phyloP scores from a whole-genome alignment of 805 yeast species.

The Lachancea meyersii region DNA sequence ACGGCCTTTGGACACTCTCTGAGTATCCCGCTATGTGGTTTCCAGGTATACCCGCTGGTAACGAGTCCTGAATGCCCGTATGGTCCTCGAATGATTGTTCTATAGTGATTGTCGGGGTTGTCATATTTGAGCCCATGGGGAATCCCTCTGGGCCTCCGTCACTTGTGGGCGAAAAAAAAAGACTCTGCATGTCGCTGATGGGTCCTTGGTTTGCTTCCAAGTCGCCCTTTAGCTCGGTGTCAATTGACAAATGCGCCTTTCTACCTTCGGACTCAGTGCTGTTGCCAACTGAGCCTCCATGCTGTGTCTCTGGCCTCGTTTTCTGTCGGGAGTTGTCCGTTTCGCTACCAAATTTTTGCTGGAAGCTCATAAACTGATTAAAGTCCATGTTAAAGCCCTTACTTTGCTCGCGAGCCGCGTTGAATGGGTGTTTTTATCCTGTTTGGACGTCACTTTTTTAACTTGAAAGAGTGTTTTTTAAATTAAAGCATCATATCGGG shows the following conservation, averaged over 20 bases:
- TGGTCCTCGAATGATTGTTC: constrained; percentile 1
- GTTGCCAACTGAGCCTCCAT: constrained; percentile 2
- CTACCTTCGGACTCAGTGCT: not conserved
- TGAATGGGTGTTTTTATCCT: not conserved
- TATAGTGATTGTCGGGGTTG: constrained; percentile 7
- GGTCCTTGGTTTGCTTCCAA: not conserved
- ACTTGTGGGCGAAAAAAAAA: constrained; percentile 6
- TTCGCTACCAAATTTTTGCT: constrained; percentile 1
- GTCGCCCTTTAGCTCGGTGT: not conserved
- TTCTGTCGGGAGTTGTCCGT: not conserved
- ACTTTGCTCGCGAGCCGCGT: not conserved
- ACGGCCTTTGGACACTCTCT: not conserved
- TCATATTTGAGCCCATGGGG: not conserved
- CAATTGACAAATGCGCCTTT: not conserved
- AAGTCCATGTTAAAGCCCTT: constrained; percentile 4
- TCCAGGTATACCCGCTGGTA: not conserved
- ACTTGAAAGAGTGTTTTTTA: not conserved
- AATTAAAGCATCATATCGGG: not conserved
- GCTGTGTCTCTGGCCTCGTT: not conserved
- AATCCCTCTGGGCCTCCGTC: constrained; percentile 2
- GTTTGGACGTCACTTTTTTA: not conserved
- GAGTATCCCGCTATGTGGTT: not conserved
- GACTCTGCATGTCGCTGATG: not conserved
- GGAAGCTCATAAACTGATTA: constrained; percentile 7
- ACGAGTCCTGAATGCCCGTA: not conserved